Base-by-base conservation (phyloP, 78 protist genomes). In the Corallochytrium limacisporum region DNA sequence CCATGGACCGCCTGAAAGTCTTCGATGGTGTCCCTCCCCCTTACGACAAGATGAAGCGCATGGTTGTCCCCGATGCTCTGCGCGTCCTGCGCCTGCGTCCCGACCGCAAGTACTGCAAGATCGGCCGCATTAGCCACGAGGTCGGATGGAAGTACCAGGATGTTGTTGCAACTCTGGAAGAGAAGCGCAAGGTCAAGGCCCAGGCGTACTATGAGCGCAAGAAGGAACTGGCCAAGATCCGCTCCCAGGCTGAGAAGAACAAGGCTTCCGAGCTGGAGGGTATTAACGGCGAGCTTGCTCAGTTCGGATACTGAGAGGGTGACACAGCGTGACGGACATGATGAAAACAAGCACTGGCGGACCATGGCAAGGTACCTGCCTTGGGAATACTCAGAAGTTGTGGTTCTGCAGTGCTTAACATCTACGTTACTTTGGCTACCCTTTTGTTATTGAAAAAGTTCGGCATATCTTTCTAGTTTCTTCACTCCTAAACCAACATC, bases 21-120 rank as follows among this genome's bases (percentile, higher is more conserved):
- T 93, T 87, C 79, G 99, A 96, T 42, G 99, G 99, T 40, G 26
- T 89, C 77, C 99, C 99, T 33, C 74, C 89, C 36, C 91, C 85
- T 24, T 94, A 78, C 89, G 91, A 87, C 79, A 72, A 63, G 69
- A 61, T 65, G 44, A 97, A 94, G 91, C 80, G 90, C 56, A 70
- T 86, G 44, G 87, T 91, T 29, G 80, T 86, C 77, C 99, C 99
- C 57, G 75, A 40, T 4, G 99, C 99, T 26, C 94, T 93, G 63
- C 73, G 83, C 40, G 79, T 79, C 36, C 46, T 71, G 47, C 88
- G 94, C 76, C 81, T 92, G 18, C 75, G 59, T 63, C 91, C 91
- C 22, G 59, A 53, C 50, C 84, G 98, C 53, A 79, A 81, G 59
- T 72, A 7, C 91, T 85, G 91, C 71, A 70, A 36, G 28, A 88